Evolutionary conservation across 2,329 filamentous ascomycete genomes (phyloP), one percentile per base, ranked within the genome.

Genomic region (Sporothrix schenckii): DNA sequence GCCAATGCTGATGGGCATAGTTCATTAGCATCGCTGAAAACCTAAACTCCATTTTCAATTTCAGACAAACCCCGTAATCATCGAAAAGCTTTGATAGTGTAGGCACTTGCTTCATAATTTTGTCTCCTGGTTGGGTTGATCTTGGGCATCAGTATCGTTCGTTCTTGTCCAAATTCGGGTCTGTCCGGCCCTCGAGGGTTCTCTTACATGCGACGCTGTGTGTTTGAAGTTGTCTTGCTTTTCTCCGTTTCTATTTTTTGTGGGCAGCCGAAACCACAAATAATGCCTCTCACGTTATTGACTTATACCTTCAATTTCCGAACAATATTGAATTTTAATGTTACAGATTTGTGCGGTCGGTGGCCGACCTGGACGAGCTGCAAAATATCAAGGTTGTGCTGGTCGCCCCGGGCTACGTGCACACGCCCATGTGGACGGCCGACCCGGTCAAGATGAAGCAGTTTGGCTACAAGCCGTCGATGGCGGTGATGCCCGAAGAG

Each of bases 291-390:
- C 39, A n/a, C 7, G 13, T 47, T 16, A 47, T 63, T 47, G 58
- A 21, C 11, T 9, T 44, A 30, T 19, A 60, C 34, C 7, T 16
- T 27, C 53, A 34, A 9, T 34, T 34, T 34, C 34, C 34, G 34
- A 9, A 34, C 1, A 34, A 34, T 7, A 34, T 34, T 34, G 6
- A 34, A 34, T 7, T 34, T 34, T 34, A 7, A 7, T 9, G 34
- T 34, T 9, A 34, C 34, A 34, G 34, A 34, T 7, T 7, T 7
- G 75, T 77, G 14, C 76, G 78, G 50, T 78, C 77, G 10, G 76
- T 82, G 77, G 76, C 61, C 4, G 63, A 60, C n/a, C 63, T 70
- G 9, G 69, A 70, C 53, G 47, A 41, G n/a, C n/a, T 70, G 3
- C 61, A 70, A 19, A 49, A 47, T 44, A 70, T 70, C 63, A 70